A percentile compares a stretch with the other conserved stretches of the same genome.
Conservation (phyloP, 805 yeast genomes). For the Metschnikowia peoriensis region DNA sequence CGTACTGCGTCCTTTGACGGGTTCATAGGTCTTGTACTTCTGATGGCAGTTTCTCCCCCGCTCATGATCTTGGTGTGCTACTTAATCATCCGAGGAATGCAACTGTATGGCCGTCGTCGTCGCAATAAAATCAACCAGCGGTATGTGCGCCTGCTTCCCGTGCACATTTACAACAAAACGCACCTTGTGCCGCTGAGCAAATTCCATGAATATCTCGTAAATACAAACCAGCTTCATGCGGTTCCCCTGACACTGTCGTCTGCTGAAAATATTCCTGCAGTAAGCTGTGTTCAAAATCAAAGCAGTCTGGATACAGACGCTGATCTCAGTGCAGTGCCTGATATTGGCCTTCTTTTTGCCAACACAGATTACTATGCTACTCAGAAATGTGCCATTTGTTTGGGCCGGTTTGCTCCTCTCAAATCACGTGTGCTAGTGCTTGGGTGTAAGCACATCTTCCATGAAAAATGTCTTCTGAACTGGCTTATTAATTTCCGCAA, state of each 20-base stretch:
- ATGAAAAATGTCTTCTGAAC: constrained; percentile 53
- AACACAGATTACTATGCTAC: constrained; percentile 23
- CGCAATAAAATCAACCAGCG: constrained; percentile 28
- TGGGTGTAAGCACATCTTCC: constrained; percentile 63
- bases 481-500: constrained; percentile 57
- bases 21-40: constrained; percentile 39
- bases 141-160: constrained; percentile 33
- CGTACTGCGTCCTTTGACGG: constrained; percentile 37
- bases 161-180: constrained; percentile 35
- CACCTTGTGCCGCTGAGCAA: constrained; percentile 30
- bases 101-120: constrained; percentile 26
- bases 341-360: constrained; percentile 9
- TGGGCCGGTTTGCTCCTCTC: constrained; percentile 50
- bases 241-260: constrained; percentile 16
- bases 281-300: background rate
- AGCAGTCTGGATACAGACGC: background rate
- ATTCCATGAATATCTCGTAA: constrained; percentile 30
- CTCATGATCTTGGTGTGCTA: constrained; percentile 36
- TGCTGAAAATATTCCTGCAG: constrained; percentile 11
- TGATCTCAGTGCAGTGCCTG: constrained; percentile 6
- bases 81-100: constrained; percentile 29
- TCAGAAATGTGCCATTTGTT: constrained; percentile 59
- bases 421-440: constrained; percentile 48
- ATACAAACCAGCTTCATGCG: constrained; percentile 29
- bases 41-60: constrained; percentile 44